Evolutionary conservation across 2,329 filamentous ascomycete species (phyloP), one percentile per base, ranked within the genome.

Genomic region (Zelopaecilomyces penicillatus): DNA sequence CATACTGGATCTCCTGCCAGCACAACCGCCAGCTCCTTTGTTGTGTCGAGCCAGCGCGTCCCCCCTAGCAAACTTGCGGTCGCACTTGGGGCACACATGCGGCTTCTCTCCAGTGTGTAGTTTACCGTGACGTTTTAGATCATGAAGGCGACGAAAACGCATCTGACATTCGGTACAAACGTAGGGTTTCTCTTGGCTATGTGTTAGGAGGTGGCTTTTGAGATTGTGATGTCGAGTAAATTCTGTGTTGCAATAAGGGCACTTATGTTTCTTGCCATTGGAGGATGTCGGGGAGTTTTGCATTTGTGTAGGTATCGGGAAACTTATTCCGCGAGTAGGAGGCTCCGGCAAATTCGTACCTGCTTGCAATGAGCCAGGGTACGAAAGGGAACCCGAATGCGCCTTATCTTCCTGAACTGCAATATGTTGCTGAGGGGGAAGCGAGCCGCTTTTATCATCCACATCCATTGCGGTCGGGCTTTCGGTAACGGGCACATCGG

Each of bases 131-230:
- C 93, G 82, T 70, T 98, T 98, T 53, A 98, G 68, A 59, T 98
- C 93, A 61, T 98, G 93, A 42, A 97, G 73, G 51, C 93, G 82
- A 44, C 93, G 80, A 65, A 98, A 98, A 42, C 91, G 82, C 64
- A 93, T 87, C 55, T 91, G 80, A 63, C 93, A 98, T n/a, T 87
- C 88, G 50, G 87, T 83, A 61, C 93, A 98, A 29, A 93, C 80
- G 60, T 93, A 98, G 0, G 93, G 93, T 66, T 98, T 98, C 65
- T 98, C 93, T 71, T 98, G 91, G 58, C 90, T 96, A 65, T 97
- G 93, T 1, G 93, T 97, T 61, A 98, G 78, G 46, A 98, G 76
- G 68, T 98, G 93, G 55, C 89, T 96, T 69, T 97, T 98, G 29
- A 97, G 77, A 58, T 98, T 97, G 63, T 97, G 93, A 61, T 97